Base-by-base conservation (phyloP, 169 alveolate genomes). In the Plasmodium gonderi region DNA sequence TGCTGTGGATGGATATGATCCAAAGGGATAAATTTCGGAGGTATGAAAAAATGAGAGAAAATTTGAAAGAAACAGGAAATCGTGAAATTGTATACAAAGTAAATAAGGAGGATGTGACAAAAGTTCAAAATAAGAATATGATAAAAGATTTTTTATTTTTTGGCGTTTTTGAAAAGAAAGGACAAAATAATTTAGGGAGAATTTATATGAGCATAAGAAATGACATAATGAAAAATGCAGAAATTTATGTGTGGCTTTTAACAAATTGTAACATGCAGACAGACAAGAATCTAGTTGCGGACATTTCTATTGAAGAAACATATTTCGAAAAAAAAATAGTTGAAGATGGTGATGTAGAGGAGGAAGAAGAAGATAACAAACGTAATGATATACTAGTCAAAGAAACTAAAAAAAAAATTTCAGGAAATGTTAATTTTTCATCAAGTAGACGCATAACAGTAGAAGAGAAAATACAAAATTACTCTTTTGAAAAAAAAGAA, bases 151-250 rank as follows among this genome's bases (percentile, higher is more conserved):
- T 82, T 40, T 83, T 45, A 4, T 92, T 85, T 67, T 83, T 95
- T 79, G 97, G 97, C 8, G 92, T 79, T 31, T 79, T 14, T 54
- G 94, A 94, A 26, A 92, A 65, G 14, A 93, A 83, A 31, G 97
- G 97, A n/a, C 97, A 92, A 81, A 95, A 95, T 79, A 40, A 69
- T 65, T 68, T 95, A 67, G 97, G 97, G 31, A 49, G 97, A 76
- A 95, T 95, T 14, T 91, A 93, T 64, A 92, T 92, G 92, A 91
- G 72, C 42, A 95, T 95, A 33, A 20, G 97, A 51, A 80, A 79
- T 60, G 97, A 95, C 69, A 45, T 95, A 14, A 33, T 79, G 40
- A 77, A 77, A 17, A 90, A 90, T 69, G 5, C 47, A n/a, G 94
- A 90, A 29, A 90, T 90, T 1, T 90, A 77, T 79, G 23, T 79